Percentiles rank a stretch among this genome's conserved stretches.
These are phyloP conservation scores for Coniochaeta prunicola DNA, from an alignment of 2,329 filamentous ascomycete species.

Conservation along the genomic window DNA sequence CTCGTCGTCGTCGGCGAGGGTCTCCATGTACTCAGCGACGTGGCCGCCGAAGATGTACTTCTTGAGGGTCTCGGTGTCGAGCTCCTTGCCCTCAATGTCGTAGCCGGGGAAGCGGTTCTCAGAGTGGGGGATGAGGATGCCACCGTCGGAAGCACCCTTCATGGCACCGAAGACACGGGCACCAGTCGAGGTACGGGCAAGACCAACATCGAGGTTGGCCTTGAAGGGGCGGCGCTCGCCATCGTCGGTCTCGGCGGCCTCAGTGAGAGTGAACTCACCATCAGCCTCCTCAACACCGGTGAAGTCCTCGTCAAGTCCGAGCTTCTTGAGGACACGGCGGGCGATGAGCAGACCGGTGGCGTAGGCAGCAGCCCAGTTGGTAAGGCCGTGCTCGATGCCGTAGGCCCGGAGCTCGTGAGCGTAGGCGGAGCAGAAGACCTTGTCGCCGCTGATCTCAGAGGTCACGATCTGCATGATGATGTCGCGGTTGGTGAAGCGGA, in stretches of 20 bases:
- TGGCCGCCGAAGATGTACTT: conserved; percentile 99
- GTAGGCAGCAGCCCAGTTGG: conserved; percentile 99
- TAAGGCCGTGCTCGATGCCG: conserved; percentile 95
- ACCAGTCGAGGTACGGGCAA: conserved; percentile 94
- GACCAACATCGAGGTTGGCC: conserved; percentile 96
- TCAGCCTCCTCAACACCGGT: conserved; percentile 92
- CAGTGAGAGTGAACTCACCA: conserved; percentile 93
- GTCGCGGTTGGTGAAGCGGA: conserved; percentile 99
- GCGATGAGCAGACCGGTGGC: conserved; percentile 93
- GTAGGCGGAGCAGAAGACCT: conserved; percentile 90
- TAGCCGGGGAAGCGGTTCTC: conserved; percentile 99
- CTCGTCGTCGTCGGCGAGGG: conserved; percentile 97
- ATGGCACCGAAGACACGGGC: conserved; percentile 98
- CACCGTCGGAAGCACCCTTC: conserved; percentile 99
- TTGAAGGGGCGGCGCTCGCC: conserved; percentile 98
- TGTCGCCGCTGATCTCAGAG: conserved; percentile 96
- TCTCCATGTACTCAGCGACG: conserved; percentile 99
- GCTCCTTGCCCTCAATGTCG: conserved; percentile 96
- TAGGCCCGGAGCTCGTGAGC: conserved; percentile 96
- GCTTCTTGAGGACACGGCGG: conserved; percentile 94
- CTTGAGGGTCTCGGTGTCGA: conserved; percentile 92
- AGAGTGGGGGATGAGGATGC: conserved; percentile 94
- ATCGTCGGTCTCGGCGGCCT: conserved; percentile 85
- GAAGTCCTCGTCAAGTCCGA: conserved; percentile 89
- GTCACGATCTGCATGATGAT: conserved; percentile 97